Evolutionary conservation across 176 grass and related monocot species (phyloP).

Genomic region (Aegilops longissima): DNA sequence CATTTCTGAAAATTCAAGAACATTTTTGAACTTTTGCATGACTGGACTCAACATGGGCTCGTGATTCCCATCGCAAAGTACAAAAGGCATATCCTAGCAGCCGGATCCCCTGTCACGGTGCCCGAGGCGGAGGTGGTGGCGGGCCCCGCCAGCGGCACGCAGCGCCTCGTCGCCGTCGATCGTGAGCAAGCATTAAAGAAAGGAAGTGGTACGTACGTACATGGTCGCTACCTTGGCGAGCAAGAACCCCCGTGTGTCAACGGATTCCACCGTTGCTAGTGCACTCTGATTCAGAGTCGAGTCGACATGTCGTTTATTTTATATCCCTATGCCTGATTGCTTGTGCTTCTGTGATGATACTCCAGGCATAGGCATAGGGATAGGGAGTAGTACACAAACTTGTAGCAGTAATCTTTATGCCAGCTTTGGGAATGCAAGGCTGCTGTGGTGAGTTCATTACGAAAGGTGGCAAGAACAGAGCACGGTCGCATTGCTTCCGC

Average conservation of each 20-base stretch:
- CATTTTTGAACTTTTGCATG: not conserved
- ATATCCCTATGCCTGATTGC: not conserved
- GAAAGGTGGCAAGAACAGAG: no score
- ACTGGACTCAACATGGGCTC: not conserved
- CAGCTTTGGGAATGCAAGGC: not conserved
- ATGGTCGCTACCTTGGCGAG: not conserved
- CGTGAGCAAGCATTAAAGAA: not conserved
- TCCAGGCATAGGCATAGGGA: no score
- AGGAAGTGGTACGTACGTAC: not conserved
- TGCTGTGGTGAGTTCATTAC: no score
- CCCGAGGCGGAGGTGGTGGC: not conserved
- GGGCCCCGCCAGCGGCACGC: not conserved
- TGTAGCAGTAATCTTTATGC: not conserved
- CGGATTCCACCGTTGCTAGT: not conserved
- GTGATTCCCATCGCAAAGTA: not conserved
- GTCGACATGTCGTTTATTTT: not conserved
- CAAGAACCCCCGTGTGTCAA: not conserved
- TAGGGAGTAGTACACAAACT: not conserved
- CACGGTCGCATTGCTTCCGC: not conserved
- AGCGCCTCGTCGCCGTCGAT: constrained; percentile 12
- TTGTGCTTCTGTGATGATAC: not conserved
- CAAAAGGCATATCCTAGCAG: not conserved
- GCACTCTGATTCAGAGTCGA: not conserved
- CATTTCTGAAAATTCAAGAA: not conserved
- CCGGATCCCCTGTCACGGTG: not conserved